Conservation (phyloP, 176 grass and related monocot species). For the Tillandsia fasciculata region DNA sequence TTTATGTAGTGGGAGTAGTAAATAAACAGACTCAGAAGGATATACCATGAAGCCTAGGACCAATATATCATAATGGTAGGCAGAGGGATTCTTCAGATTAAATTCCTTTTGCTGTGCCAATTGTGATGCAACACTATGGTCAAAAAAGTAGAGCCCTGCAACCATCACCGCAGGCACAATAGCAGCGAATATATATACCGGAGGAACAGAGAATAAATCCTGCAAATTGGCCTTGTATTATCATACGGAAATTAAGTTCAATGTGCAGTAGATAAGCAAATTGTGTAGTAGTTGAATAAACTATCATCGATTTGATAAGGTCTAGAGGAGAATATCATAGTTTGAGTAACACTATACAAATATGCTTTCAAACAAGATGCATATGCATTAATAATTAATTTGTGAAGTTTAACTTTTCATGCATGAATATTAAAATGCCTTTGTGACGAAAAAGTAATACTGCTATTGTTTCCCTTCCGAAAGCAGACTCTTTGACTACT, state of each 20-base stretch:
- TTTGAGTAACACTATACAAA: too few relatives aligned
- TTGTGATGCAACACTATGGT: constrained; percentile 88
- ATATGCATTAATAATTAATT: too few relatives aligned
- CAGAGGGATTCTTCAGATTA: constrained; percentile 88
- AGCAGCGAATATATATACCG: constrained; percentile 73
- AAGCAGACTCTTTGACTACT: too few relatives aligned
- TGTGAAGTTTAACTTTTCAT: too few relatives aligned
- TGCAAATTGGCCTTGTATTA: constrained; percentile 19
- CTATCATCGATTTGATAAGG: too few relatives aligned
- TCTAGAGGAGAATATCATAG: too few relatives aligned
- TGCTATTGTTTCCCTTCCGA: too few relatives aligned
- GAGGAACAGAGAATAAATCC: constrained; percentile 79
- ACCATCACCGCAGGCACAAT: constrained; percentile 87
- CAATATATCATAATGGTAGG: constrained; percentile 95
- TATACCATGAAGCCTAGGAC: constrained; percentile 72
- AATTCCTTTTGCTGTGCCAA: constrained; percentile 94
- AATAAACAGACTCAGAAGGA: not conserved
- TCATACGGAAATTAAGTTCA: not conserved
- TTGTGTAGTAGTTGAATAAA: not conserved
- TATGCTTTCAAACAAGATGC: too few relatives aligned
- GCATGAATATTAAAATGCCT: too few relatives aligned
- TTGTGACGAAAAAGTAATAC: too few relatives aligned
- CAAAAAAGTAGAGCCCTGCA: constrained; percentile 93
- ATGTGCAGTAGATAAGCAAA: not conserved
- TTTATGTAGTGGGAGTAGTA: not conserved